A percentile compares a stretch with the other conserved stretches of the same genome.
Evolutionary conservation across 352 stramenopile genomes (phyloP).

Genomic region (Globisporangium splendens): DNA sequence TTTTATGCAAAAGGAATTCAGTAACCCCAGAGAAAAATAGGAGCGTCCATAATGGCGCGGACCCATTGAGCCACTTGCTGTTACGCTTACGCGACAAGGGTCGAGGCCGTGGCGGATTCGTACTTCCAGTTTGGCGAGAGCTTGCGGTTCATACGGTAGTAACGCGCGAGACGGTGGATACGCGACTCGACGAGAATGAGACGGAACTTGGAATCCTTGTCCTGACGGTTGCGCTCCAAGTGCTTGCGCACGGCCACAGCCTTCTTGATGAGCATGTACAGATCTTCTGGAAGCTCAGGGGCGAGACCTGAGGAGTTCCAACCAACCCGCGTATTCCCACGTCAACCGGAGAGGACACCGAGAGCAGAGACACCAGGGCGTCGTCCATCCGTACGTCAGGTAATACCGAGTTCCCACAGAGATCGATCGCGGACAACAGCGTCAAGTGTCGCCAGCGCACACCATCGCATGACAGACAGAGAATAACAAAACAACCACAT

Average conservation of each 20-base stretch:
- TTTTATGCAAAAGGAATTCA: slow-evolving; percentile 8
- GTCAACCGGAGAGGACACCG: slow-evolving; percentile 62
- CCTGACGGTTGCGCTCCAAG: slow-evolving; percentile 98
- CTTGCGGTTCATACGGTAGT: slow-evolving; percentile 99
- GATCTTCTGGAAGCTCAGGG: slow-evolving; percentile 98
- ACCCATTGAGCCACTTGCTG: slow-evolving; percentile 5
- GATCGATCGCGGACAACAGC: neutral
- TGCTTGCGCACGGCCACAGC: slow-evolving; percentile 99
- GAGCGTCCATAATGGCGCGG: neutral
- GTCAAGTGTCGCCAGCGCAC: neutral
- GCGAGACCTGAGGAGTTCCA: slow-evolving; percentile 81
- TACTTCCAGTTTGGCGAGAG: slow-evolving; percentile 99
- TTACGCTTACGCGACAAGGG: slow-evolving; percentile 97
- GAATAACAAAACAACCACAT: slow-evolving; percentile 14
- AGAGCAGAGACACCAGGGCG: slow-evolving; percentile 3
- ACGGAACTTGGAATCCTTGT: slow-evolving; percentile 99
- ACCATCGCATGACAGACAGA: slow-evolving; percentile 10
- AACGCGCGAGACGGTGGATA: slow-evolving; percentile 98
- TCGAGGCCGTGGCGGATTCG: slow-evolving; percentile 97
- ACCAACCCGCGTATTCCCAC: slow-evolving; percentile 81
- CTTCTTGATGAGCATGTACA: slow-evolving; percentile 99
- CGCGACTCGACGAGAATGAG: slow-evolving; percentile 99
- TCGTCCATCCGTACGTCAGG: slow-evolving; percentile 76
- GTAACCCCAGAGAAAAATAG: slow-evolving; percentile 13
- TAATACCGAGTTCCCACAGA: slow-evolving; percentile 63